Conservation (phyloP, 495 filamentous ascomycete species). For the Apodospora peruviana region DNA sequence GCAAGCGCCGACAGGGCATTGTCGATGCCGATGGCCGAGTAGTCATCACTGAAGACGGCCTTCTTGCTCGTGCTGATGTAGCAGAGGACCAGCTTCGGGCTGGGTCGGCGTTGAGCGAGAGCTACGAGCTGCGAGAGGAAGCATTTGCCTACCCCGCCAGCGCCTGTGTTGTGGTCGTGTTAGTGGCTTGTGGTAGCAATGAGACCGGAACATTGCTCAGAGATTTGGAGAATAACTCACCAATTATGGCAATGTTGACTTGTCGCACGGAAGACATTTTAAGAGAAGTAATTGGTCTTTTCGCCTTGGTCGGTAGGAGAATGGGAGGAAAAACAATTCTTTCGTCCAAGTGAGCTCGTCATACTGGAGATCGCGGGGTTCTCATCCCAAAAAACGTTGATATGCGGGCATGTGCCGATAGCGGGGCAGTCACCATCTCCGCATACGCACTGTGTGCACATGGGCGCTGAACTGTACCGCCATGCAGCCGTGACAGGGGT, state of each 20-base stretch:
- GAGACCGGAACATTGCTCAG: not conserved
- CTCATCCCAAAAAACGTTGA: not conserved
- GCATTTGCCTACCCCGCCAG: constrained; percentile 85
- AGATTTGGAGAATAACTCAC: constrained; percentile 10
- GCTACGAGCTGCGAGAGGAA: constrained; percentile 76
- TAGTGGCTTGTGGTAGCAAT: not conserved
- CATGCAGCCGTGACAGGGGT: not conserved
- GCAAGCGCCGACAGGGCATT: constrained; percentile 51
- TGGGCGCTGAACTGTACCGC: not conserved
- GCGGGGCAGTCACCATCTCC: not conserved
- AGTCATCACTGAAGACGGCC: constrained; percentile 60
- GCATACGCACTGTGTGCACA: not conserved
- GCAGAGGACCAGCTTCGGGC: constrained; percentile 61
- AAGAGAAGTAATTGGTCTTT: not conserved
- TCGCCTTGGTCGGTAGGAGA: not conserved
- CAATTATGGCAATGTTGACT: constrained; percentile 29
- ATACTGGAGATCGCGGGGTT: constrained; percentile 8
- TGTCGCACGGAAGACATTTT: constrained; percentile 24
- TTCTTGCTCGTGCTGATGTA: constrained; percentile 78
- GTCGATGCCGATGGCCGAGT: constrained; percentile 49
- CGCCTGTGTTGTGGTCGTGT: constrained; percentile 50
- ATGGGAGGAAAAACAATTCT: not conserved
- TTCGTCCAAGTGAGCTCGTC: not conserved
- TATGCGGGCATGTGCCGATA: constrained; percentile 4
- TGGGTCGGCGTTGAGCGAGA: constrained; percentile 49